phyloP scores from a whole-genome alignment of 2,329 filamentous ascomycete species.

The Knufia fluminis region DNA sequence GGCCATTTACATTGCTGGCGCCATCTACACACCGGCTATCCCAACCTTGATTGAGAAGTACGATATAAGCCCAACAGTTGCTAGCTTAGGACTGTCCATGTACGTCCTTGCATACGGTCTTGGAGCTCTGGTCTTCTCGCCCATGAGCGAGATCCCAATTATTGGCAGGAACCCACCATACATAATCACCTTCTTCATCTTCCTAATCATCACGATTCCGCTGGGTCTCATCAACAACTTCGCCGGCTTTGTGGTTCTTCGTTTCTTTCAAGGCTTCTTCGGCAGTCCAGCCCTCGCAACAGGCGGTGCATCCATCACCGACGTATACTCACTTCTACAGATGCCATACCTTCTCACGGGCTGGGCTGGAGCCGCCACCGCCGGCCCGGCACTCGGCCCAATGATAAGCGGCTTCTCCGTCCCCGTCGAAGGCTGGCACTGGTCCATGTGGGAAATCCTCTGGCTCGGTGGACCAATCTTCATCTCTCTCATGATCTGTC shows the following conservation, averaged over 20 bases:
- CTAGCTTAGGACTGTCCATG: constrained; percentile 19
- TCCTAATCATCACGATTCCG: constrained; percentile 58
- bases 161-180: constrained; percentile 62
- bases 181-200: constrained; percentile 57
- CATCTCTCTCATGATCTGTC: constrained; percentile 49
- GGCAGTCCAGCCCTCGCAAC: constrained; percentile 58
- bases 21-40: constrained; percentile 21
- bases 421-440: constrained; percentile 49
- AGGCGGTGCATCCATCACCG: constrained; percentile 38
- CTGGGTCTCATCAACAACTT: constrained; percentile 55
- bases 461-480: constrained; percentile 53
- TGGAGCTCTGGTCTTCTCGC: constrained; percentile 42
- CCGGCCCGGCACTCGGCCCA: constrained; percentile 50
- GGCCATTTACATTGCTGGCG: constrained; percentile 22
- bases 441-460: constrained; percentile 51
- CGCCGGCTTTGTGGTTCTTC: constrained; percentile 52
- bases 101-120: constrained; percentile 23
- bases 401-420: constrained; percentile 54
- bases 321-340: constrained; percentile 44
- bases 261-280: constrained; percentile 58
- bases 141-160: constrained; percentile 56
- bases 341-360: constrained; percentile 51
- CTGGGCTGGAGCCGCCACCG: constrained; percentile 43
- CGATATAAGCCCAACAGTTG: constrained; percentile 15
- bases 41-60: constrained; percentile 18